These are phyloP conservation scores for Parastagonospora nodorum DNA, from an alignment of 2,329 filamentous ascomycete species.

Conservation along the genomic window DNA sequence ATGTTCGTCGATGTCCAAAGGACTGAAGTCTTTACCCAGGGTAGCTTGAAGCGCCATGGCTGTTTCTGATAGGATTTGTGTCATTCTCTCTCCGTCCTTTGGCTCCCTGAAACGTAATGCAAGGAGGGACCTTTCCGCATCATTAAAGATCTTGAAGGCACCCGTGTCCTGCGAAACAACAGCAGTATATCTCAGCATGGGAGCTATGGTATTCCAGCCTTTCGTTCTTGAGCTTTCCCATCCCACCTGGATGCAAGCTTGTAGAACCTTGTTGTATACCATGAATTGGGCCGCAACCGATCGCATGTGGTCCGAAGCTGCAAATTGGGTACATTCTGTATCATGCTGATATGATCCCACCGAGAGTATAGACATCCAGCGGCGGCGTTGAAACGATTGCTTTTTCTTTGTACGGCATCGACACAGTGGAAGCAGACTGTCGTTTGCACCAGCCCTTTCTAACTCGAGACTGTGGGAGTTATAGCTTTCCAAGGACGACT, in stretches of 20 bases:
- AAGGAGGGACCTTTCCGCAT: background rate
- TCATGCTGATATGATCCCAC: background rate
- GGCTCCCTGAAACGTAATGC: background rate
- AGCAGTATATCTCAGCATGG: background rate
- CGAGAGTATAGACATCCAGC: background rate
- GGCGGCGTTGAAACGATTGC: background rate
- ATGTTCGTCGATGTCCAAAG: background rate
- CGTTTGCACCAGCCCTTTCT: background rate
- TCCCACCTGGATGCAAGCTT: background rate
- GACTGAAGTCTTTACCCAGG: background rate
- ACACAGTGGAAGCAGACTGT: background rate
- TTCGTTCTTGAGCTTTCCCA: background rate
- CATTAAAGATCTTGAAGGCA: background rate
- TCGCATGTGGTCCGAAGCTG: background rate
- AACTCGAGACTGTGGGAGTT: background rate
- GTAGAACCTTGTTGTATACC: background rate
- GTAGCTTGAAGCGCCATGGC: background rate
- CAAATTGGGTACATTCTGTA: background rate
- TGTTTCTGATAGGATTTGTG: background rate
- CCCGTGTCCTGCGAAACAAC: background rate
- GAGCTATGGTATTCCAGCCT: background rate
- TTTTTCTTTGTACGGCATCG: background rate
- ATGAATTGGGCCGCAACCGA: background rate
- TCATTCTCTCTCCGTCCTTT: background rate
- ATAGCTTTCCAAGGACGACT: background rate